Evolutionary conservation across 1,284 basidiomycete genomes (phyloP).

Genomic region (Ustilago sp.): DNA sequence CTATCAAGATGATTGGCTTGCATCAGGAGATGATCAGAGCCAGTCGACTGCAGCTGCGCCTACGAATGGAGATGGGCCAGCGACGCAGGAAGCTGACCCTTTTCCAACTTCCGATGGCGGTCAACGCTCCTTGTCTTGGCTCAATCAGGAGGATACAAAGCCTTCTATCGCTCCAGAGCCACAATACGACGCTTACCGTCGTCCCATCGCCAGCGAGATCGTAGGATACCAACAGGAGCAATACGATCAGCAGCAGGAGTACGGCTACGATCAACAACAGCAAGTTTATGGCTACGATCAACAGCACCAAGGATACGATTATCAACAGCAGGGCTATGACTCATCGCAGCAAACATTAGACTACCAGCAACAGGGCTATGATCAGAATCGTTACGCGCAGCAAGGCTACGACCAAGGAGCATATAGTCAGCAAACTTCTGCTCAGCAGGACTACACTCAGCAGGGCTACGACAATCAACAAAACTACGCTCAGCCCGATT

Average conservation of each 20-base stretch:
- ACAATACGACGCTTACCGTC: slow-evolving; percentile 42
- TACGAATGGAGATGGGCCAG: background rate
- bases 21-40: slow-evolving; percentile 11
- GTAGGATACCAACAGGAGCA: slow-evolving; percentile 26
- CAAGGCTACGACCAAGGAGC: slow-evolving; percentile 16
- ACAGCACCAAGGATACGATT: slow-evolving; percentile 23
- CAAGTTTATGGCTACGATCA: slow-evolving; percentile 25
- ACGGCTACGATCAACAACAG: slow-evolving; percentile 28
- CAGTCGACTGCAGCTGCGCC: slow-evolving; percentile 1
- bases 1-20: slow-evolving; percentile 54
- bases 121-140: slow-evolving; percentile 42
- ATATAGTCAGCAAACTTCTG: slow-evolving; percentile 31
- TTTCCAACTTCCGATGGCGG: slow-evolving; percentile 31
- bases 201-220: slow-evolving; percentile 28
- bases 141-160: slow-evolving; percentile 16
- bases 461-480: slow-evolving; percentile 10
- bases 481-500: slow-evolving; percentile 14
- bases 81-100: slow-evolving; percentile 19
- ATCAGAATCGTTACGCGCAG: slow-evolving; percentile 27
- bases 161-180: slow-evolving; percentile 6
- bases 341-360: slow-evolving; percentile 13
- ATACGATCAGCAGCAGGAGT: slow-evolving; percentile 27
- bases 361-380: slow-evolving; percentile 27
- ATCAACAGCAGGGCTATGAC: slow-evolving; percentile 27
- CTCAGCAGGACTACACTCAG: slow-evolving; percentile 15